phyloP scores from a whole-genome alignment of 225 moss, liverwort and hornwort species.

The Bryum argenteum region DNA sequence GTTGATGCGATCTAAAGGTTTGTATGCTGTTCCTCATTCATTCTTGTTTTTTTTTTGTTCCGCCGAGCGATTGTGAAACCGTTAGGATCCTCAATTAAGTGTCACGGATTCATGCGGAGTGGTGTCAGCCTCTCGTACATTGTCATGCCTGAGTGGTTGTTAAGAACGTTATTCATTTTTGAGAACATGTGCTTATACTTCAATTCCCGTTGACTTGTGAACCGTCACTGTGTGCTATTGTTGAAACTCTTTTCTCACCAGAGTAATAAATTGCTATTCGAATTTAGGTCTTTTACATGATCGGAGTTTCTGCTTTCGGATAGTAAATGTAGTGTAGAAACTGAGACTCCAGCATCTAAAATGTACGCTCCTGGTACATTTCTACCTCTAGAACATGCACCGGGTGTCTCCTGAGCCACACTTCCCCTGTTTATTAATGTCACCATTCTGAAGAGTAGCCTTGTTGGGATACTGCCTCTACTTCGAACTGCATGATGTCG shows the following conservation, averaged over 20 bases:
- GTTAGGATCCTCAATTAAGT: neutral
- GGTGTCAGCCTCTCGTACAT: neutral
- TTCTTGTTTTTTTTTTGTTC: neutral
- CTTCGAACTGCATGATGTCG: slow-evolving; percentile 4
- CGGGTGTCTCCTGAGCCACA: slow-evolving; percentile 15
- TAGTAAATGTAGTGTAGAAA: neutral
- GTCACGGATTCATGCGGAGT: slow-evolving; percentile 1
- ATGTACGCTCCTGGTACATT: neutral
- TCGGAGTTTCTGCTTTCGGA: slow-evolving; percentile 5
- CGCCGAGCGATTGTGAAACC: slow-evolving; percentile 17
- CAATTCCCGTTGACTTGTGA: neutral
- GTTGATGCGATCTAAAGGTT: neutral
- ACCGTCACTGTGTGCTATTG: neutral
- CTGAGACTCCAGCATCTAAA: neutral
- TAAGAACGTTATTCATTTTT: neutral
- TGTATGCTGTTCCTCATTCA: neutral
- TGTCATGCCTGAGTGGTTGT: neutral
- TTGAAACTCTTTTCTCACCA: neutral
- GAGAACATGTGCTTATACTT: neutral
- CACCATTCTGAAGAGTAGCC: neutral
- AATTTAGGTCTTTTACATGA: neutral
- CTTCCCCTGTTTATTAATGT: neutral
- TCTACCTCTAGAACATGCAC: neutral
- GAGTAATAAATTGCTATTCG: neutral
- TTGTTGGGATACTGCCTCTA: neutral